These are phyloP conservation scores for Vaccinium darrowii DNA, from an alignment of 148 eudicot species.

Conservation along the genomic window DNA sequence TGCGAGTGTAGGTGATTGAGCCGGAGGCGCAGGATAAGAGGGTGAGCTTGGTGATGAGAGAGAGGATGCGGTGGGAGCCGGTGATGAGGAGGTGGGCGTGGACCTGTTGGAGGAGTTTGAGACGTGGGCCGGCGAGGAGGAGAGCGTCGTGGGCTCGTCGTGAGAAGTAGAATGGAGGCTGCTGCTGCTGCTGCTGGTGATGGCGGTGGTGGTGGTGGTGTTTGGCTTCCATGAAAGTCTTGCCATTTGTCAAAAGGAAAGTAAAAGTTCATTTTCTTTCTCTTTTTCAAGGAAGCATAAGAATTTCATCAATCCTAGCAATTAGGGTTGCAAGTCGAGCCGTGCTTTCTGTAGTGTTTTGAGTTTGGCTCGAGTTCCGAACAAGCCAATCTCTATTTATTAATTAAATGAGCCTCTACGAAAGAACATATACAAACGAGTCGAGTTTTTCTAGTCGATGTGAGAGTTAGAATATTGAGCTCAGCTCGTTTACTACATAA, in stretches of 20 bases:
- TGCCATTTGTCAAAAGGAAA: constrained; percentile 3
- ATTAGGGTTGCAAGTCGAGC: too few relatives aligned
- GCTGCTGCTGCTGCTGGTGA: not conserved
- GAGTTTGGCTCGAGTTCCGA: too few relatives aligned
- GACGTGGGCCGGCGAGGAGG: constrained; percentile 41
- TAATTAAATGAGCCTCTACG: too few relatives aligned
- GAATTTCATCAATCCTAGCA: too few relatives aligned
- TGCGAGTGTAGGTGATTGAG: constrained; percentile 40
- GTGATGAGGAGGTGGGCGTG: constrained; percentile 52
- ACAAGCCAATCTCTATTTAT: too few relatives aligned
- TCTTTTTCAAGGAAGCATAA: too few relatives aligned
- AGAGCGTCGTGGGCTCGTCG: constrained; percentile 38
- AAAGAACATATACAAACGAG: too few relatives aligned
- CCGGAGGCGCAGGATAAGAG: constrained; percentile 37
- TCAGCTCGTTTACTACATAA: too few relatives aligned
- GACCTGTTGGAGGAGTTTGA: constrained; percentile 50
- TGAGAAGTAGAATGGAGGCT: not conserved
- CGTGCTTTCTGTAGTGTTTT: too few relatives aligned
- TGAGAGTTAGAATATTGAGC: too few relatives aligned
- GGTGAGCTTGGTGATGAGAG: constrained; percentile 51
- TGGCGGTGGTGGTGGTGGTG: not conserved
- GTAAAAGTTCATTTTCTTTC: too few relatives aligned
- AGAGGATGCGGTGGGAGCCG: constrained; percentile 27
- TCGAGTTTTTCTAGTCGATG: too few relatives aligned
- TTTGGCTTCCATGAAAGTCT: constrained; percentile 12